Evolutionary conservation across 2,329 filamentous ascomycete genomes (phyloP).

Genomic region (Trichophyton benhamiae): DNA sequence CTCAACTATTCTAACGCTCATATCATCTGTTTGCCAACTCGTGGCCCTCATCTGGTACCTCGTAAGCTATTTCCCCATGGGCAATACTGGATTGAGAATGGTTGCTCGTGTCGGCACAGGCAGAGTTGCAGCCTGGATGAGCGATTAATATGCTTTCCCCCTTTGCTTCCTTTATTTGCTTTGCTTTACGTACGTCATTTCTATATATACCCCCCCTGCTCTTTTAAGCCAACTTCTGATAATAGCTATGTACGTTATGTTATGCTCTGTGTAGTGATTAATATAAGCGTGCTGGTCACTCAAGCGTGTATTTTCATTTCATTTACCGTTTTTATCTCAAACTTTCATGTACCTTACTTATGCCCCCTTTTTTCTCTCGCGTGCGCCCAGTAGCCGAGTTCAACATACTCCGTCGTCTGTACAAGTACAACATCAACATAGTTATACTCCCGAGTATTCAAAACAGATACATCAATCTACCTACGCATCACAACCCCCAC

Average conservation of each 20-base stretch:
- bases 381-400: background rate
- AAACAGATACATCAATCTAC: background rate
- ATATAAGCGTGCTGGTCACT: background rate
- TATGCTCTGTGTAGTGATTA: background rate
- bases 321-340: background rate
- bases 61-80: constrained; percentile 97
- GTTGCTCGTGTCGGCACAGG: constrained; percentile 76
- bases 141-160: constrained; percentile 40
- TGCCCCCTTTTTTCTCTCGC: background rate
- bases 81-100: constrained; percentile 72
- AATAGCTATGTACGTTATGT: background rate
- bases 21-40: constrained; percentile 74
- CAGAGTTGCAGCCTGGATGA: constrained; percentile 79
- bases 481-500: constrained; percentile 40
- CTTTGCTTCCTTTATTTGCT: background rate
- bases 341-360: background rate
- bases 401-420: too few relatives aligned
- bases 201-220: background rate
- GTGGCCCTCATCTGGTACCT: constrained; percentile 82
- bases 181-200: background rate
- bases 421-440: too few relatives aligned
- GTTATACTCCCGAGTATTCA: background rate
- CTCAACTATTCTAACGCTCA: constrained; percentile 69
- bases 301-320: background rate
- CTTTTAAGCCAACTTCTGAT: background rate